Conservation (phyloP, 2,329 filamentous ascomycete genomes). For the Colletotrichum zoysiae region DNA sequence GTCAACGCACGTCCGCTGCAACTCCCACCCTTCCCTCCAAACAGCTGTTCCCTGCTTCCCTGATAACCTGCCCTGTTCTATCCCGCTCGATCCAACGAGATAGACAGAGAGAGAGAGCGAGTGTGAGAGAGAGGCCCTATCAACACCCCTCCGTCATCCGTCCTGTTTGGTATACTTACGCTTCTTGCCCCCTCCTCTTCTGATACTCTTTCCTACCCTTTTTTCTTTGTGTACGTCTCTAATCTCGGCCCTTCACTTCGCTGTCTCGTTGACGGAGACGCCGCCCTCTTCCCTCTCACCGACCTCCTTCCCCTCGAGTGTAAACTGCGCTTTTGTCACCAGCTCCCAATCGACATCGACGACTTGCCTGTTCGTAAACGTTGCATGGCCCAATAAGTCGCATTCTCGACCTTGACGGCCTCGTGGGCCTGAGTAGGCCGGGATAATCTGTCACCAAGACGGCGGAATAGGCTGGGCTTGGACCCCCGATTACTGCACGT, state of each 20-base stretch:
- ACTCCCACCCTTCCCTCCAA: slow-evolving; percentile 22
- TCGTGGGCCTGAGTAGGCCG: slow-evolving; percentile 36
- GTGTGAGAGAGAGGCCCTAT: slow-evolving; percentile 12
- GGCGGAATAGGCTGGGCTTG: slow-evolving; percentile 31
- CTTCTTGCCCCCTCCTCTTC: slow-evolving; percentile 22
- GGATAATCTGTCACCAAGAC: slow-evolving; percentile 23
- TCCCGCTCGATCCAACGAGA: slow-evolving; percentile 17
- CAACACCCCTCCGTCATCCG: slow-evolving; percentile 38
- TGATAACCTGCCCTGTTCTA: slow-evolving; percentile 3
- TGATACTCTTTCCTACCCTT: slow-evolving; percentile 9
- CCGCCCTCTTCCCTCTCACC: slow-evolving; percentile 4
- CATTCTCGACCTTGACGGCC: slow-evolving; percentile 41
- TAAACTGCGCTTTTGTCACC: slow-evolving; percentile 7
- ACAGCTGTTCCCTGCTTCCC: slow-evolving; percentile 35
- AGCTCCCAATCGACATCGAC: slow-evolving; percentile 26
- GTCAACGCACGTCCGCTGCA: slow-evolving; percentile 31
- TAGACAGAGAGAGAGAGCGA: background rate
- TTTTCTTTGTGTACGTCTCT: background rate
- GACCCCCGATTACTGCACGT: slow-evolving; percentile 23
- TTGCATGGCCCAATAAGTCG: slow-evolving; percentile 41
- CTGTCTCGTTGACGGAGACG: slow-evolving; percentile 37
- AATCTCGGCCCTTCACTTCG: slow-evolving; percentile 3
- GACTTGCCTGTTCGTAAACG: slow-evolving; percentile 3
- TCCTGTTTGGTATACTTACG: slow-evolving; percentile 3
- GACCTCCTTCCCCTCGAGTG: background rate